Base-by-base conservation (phyloP, 176 grass and related monocot genomes). In the Urochloa ruziziensis region DNA sequence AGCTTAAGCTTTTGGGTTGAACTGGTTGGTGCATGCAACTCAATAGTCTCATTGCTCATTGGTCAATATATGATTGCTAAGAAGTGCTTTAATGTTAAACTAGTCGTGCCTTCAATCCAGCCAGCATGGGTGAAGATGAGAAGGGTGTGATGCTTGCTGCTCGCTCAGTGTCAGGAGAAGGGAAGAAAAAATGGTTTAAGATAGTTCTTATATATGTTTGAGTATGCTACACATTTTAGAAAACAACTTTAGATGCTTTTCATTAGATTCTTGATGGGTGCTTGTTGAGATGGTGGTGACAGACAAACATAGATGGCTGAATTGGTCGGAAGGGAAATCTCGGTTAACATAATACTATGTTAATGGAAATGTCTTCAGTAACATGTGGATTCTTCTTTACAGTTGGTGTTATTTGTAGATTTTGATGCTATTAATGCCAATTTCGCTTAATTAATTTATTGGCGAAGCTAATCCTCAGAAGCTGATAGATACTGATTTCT, bases 351-450 rank as follows among this genome's bases (percentile, higher is more conserved):
- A 37, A 18, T 37, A 87, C 57, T 19, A 67, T 36, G 61, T 67
- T 76, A 32, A 67, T 48, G 27, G 19, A 54, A 40, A 39, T 86
- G 12, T 29, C 73, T 33, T 72, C 33, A 63, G 14, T 83, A 85
- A 49, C 75, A 44, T 72, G 21, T 78, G 64, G 54, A 27, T 63
- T 62, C 65, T 82, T 44, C 28, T 36, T 62, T 77, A 39, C 3
- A 75, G 23, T 2, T 56, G 12, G 7, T 74, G 16, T 9, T 51
- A 1, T 63, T 52, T 27, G 1, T 64, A 46, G 6, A 24, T 71
- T 21, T 1, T 71, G 27, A 61, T 64, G 58, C 29, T 59, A 72
- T 5, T 3, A 40, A 25, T n/a, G 7, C 30, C 12, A 62, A 43
- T 13, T 16, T 2, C 2, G 16, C 67, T 62, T 33, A 18, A 61